Evolutionary conservation across 495 filamentous ascomycete genomes (phyloP), one percentile per base, ranked within the genome.

Genomic region (Astrothelium macrocarpum): DNA sequence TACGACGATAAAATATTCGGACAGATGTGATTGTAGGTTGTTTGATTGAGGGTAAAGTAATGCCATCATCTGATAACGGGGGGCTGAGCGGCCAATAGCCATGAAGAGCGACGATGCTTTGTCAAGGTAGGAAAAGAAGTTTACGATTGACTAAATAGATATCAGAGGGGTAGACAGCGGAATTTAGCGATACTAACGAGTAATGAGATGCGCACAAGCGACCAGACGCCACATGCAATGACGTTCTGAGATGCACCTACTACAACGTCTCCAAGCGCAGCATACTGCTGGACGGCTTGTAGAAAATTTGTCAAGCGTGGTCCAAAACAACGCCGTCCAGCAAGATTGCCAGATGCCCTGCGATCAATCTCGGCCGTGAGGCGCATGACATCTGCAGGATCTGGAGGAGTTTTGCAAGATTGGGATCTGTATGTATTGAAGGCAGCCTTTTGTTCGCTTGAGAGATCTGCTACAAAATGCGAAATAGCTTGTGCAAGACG

Each of bases 151-250:
- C 74, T 76, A 64, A 32, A 62, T 65, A 62, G 39, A 65, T 67
- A 74, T 75, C 68, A 72, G 64, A 60, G 62, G 28, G 60, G n/a
- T n/a, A 49, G 61, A 70, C 26, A 63, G 34, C 53, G 59, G n/a
- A 26, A 31, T 42, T 62, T 60, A 29, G 39, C 49, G 43, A 60
- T 43, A 66, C 74, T 62, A 29, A 79, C 74, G 45, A 75, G 65
- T 46, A 80, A 70, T 32, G 73, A 75, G 61, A 74, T 73, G 61
- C 75, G 70, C 16, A 79, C 71, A n/a, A 76, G 32, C 7, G 73
- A 70, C 78, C 77, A 81, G 12, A 78, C 74, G 29, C 77, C 72
- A 67, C 77, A 76, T 46, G 78, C 77, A 32, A 81, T 70, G 25
- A 79, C 60, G 65, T 79, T 79, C 69, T 79, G 78, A 20, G 74